Conservation (phyloP, 208 protist genomes). For the Strigomonas galati region DNA sequence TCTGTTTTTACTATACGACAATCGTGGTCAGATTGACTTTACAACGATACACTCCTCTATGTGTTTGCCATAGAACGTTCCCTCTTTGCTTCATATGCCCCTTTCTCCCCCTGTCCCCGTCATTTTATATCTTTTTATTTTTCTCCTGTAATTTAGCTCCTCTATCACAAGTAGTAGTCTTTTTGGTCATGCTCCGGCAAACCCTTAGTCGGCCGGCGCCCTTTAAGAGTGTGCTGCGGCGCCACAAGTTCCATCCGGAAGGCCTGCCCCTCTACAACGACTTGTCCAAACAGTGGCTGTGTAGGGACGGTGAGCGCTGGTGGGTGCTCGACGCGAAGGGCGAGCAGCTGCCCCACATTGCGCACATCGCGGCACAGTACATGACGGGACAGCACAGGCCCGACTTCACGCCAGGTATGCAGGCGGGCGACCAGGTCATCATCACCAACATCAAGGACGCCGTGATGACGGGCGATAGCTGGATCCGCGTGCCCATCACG, state of each 20-base stretch:
- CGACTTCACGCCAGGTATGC: slow-evolving; percentile 90
- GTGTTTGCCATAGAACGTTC: background rate
- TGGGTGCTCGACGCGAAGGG: slow-evolving; percentile 87
- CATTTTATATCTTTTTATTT: background rate
- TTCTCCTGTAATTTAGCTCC: background rate
- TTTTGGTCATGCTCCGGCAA: slow-evolving; percentile 43
- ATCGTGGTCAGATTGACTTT: no score
- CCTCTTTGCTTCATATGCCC: background rate
- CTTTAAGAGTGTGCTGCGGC: slow-evolving; percentile 90
- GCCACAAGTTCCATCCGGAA: slow-evolving; percentile 86
- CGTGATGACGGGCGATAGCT: slow-evolving; percentile 88
- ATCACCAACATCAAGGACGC: slow-evolving; percentile 90
- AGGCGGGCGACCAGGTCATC: slow-evolving; percentile 87
- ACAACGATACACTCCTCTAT: no score
- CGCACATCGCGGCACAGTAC: slow-evolving; percentile 80
- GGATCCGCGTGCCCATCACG: slow-evolving; percentile 88
- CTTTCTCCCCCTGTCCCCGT: background rate
- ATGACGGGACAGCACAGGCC: slow-evolving; percentile 87
- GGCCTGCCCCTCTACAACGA: slow-evolving; percentile 89
- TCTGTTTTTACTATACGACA: no score
- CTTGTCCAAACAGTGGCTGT: slow-evolving; percentile 89
- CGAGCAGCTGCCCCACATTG: slow-evolving; percentile 84
- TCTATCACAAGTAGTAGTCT: background rate
- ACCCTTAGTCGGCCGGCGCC: slow-evolving; percentile 36
- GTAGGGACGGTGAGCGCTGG: slow-evolving; percentile 87